Evolutionary conservation across 257 asterid genomes (phyloP).

Genomic region (Parsonsia alboflavescens): DNA sequence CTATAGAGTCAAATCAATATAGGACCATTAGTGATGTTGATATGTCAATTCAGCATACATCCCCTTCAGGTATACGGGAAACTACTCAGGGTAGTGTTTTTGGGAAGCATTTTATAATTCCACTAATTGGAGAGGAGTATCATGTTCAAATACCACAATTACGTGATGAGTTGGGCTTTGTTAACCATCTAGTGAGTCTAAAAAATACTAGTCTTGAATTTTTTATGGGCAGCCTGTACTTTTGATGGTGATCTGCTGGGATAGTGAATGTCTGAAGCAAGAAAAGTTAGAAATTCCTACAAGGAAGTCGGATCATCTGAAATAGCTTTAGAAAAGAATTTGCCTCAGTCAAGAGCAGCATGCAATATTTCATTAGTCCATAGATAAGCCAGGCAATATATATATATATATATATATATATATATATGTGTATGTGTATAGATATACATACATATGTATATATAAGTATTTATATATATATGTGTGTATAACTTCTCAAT

Average conservation of each 20-base stretch:
- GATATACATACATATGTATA: no score
- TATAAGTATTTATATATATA: no score
- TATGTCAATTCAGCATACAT: slow-evolving; percentile 23
- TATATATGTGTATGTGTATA: no score
- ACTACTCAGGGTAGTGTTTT: slow-evolving; percentile 22
- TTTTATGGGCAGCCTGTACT: slow-evolving; percentile 41
- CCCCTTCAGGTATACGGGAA: slow-evolving; percentile 19
- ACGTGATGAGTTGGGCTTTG: slow-evolving; percentile 12
- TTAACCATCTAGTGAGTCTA: slow-evolving; percentile 10
- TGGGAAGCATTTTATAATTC: slow-evolving; percentile 42
- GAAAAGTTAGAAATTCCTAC: slow-evolving; percentile 9
- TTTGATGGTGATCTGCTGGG: slow-evolving; percentile 21
- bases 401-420: no score
- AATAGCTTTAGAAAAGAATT: slow-evolving; percentile 14
- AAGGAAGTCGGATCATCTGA: slow-evolving; percentile 12
- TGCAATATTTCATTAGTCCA: slow-evolving; percentile 40
- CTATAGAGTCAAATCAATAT: slow-evolving; percentile 19
- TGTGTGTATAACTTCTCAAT: no score
- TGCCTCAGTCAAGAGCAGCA: slow-evolving; percentile 15
- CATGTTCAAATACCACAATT: slow-evolving; percentile 54
- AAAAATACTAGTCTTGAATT: slow-evolving; percentile 19
- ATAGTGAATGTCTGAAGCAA: slow-evolving; percentile 17
- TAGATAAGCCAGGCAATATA: slow-evolving; percentile 26
- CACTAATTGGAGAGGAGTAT: slow-evolving; percentile 58
- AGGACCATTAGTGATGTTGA: slow-evolving; percentile 24